phyloP scores from a whole-genome alignment of 2,329 filamentous ascomycete genomes.

The Didymella lethalis region DNA sequence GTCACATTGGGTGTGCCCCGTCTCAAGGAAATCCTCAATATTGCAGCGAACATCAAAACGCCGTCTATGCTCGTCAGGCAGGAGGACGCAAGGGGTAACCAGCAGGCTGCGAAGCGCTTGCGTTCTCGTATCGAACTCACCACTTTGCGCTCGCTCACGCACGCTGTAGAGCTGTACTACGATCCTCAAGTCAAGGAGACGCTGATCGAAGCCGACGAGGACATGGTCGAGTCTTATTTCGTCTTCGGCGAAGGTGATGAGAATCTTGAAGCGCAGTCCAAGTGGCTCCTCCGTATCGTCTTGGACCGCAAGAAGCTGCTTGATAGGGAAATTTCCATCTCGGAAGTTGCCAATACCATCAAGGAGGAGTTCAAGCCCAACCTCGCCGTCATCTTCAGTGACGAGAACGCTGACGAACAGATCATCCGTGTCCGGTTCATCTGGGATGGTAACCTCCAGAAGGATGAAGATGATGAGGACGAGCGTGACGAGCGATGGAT shows the following conservation, averaged over 20 bases:
- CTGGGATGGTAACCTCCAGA: slow-evolving; percentile 61
- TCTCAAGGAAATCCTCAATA: slow-evolving; percentile 98
- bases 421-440: slow-evolving; percentile 92
- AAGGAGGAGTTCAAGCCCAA: slow-evolving; percentile 81
- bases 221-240: slow-evolving; percentile 97
- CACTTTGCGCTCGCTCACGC: slow-evolving; percentile 87
- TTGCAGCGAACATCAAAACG: slow-evolving; percentile 98
- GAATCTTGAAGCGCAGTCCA: slow-evolving; percentile 73
- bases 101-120: slow-evolving; percentile 83
- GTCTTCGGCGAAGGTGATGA: slow-evolving; percentile 82
- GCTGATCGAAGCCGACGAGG: slow-evolving; percentile 83
- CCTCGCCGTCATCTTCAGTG: slow-evolving; percentile 92
- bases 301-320: slow-evolving; percentile 93
- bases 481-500: slow-evolving; percentile 75
- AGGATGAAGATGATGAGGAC: slow-evolving; percentile 79
- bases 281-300: slow-evolving; percentile 93
- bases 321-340: slow-evolving; percentile 90
- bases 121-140: slow-evolving; percentile 94
- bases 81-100: slow-evolving; percentile 65
- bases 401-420: slow-evolving; percentile 96
- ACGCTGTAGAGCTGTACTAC: slow-evolving; percentile 95
- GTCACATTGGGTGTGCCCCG: slow-evolving; percentile 98
- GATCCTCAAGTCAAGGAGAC: slow-evolving; percentile 89
- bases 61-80: slow-evolving; percentile 96
- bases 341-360: slow-evolving; percentile 88